These are phyloP conservation scores for Fusarium mexicanum DNA, from an alignment of 2,329 filamentous ascomycete species.

Conservation along the genomic window DNA sequence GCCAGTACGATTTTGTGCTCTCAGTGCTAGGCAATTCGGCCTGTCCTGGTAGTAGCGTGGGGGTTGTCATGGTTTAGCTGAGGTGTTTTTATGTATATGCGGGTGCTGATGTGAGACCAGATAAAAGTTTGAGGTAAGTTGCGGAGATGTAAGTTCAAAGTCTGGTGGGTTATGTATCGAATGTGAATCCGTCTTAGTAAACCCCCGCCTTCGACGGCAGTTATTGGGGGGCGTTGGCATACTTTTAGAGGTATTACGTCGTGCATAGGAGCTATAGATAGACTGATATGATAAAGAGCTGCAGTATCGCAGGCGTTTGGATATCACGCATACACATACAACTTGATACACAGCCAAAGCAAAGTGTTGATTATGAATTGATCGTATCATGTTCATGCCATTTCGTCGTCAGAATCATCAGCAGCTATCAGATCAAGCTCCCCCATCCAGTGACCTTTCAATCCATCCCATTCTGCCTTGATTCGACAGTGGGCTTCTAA, in stretches of 20 bases:
- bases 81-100: background rate
- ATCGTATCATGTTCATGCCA: slow-evolving; percentile 50
- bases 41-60: slow-evolving; percentile 48
- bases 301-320: background rate
- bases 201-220: slow-evolving; percentile 15
- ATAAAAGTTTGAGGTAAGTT: background rate
- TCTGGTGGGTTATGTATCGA: background rate
- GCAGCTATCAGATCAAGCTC: slow-evolving; percentile 42
- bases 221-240: background rate
- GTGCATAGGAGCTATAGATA: background rate
- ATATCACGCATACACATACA: background rate
- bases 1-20: slow-evolving; percentile 78
- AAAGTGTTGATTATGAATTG: slow-evolving; percentile 32
- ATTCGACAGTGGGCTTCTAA: slow-evolving; percentile 10
- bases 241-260: background rate
- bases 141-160: background rate
- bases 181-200: background rate
- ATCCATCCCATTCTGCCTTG: slow-evolving; percentile 13
- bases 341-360: background rate
- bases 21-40: slow-evolving; percentile 68
- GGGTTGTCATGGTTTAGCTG: slow-evolving; percentile 45
- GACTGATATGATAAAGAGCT: background rate
- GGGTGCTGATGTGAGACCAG: background rate
- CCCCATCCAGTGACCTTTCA: slow-evolving; percentile 19
- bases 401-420: slow-evolving; percentile 47